These are phyloP conservation scores for Plantago lanceolata DNA, from an alignment of 305 asterid species.

Conservation along the genomic window DNA sequence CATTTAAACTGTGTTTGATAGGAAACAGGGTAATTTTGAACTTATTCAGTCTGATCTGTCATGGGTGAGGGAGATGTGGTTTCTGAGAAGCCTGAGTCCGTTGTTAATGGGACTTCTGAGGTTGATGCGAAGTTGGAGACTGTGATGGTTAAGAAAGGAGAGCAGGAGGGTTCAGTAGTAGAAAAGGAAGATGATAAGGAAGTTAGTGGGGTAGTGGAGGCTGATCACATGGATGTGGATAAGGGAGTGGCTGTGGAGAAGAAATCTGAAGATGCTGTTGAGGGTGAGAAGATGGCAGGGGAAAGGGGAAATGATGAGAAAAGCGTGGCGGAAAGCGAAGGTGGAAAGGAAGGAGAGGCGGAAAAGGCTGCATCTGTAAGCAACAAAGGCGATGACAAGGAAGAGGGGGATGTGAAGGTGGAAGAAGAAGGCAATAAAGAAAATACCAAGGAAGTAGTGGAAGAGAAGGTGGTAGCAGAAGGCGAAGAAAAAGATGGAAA, in stretches of 20 bases:
- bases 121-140: constrained; percentile 33
- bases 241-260: constrained; percentile 27
- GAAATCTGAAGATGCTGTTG: constrained; percentile 26
- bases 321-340: not conserved
- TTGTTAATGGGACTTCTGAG: constrained; percentile 38
- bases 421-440: not conserved
- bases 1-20: constrained; percentile 3
- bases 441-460: not conserved
- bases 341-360: not conserved
- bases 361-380: not conserved
- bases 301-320: constrained; percentile 10
- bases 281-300: constrained; percentile 19
- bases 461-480: constrained; percentile 3
- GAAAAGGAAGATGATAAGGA: constrained; percentile 38
- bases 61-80: constrained; percentile 62
- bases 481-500: constrained; percentile 7
- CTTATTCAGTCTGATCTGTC: constrained; percentile 20
- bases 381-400: not conserved
- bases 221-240: constrained; percentile 37
- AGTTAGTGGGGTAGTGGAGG: constrained; percentile 29
- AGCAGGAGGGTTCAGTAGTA: constrained; percentile 28
- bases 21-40: not conserved
- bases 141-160: constrained; percentile 27
- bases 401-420: not conserved
- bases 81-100: constrained; percentile 38